A percentile compares a stretch with the other conserved stretches of the same genome.
These are phyloP conservation scores for Sordariomycetes sp. DNA, from an alignment of 2,329 filamentous ascomycete species.

Conservation along the genomic window DNA sequence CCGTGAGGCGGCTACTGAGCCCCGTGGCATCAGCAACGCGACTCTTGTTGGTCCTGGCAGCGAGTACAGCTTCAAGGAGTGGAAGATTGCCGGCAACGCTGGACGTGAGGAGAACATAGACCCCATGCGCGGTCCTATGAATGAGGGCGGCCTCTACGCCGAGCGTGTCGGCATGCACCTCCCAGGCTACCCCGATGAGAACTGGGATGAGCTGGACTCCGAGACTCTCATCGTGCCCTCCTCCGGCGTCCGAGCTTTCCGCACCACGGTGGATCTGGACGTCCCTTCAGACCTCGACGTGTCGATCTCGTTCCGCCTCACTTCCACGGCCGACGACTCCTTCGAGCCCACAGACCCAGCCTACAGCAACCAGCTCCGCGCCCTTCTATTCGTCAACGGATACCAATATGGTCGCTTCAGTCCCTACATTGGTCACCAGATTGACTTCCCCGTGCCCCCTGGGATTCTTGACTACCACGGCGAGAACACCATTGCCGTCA, in stretches of 20 bases:
- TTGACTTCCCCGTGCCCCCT: constrained; percentile 49
- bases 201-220: constrained; percentile 26
- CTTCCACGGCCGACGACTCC: constrained; percentile 29
- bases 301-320: constrained; percentile 44
- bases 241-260: constrained; percentile 47
- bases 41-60: constrained; percentile 30
- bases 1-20: constrained; percentile 33
- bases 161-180: constrained; percentile 52
- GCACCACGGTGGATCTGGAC: constrained; percentile 38
- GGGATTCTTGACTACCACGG: constrained; percentile 50
- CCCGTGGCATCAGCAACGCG: constrained; percentile 43
- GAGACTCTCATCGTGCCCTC: constrained; percentile 31
- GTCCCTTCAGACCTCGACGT: constrained; percentile 44
- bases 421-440: constrained; percentile 52
- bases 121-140: constrained; percentile 42
- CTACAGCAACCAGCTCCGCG: constrained; percentile 30
- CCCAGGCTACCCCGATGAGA: constrained; percentile 40
- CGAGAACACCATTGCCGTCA: constrained; percentile 47
- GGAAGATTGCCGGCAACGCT: constrained; percentile 50
- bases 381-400: constrained; percentile 53
- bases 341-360: constrained; percentile 19
- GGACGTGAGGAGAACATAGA: constrained; percentile 45
- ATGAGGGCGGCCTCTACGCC: constrained; percentile 48
- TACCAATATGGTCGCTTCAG: constrained; percentile 55
- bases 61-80: constrained; percentile 34